Percentiles rank a stretch among this genome's conserved stretches.
Conservation (phyloP, 306 rosid species). For the Lotus japonicus region DNA sequence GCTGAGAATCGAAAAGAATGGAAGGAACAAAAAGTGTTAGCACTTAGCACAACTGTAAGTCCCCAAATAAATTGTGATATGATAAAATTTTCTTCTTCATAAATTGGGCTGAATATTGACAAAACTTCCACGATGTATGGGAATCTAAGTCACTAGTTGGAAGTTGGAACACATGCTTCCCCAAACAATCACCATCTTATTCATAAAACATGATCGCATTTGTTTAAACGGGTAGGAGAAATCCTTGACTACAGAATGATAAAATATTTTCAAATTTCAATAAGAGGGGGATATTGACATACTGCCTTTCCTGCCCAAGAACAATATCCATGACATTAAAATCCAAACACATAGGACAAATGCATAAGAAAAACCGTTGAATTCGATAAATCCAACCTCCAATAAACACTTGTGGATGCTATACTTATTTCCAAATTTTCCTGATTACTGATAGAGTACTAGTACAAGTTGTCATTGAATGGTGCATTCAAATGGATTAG, state of each 20-base stretch:
- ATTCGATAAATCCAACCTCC: not conserved
- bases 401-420: not conserved
- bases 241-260: not conserved
- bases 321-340: not conserved
- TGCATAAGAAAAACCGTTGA: not conserved
- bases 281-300: not conserved
- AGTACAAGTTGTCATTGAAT: not conserved
- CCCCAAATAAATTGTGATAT: not conserved
- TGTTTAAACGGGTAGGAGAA: not conserved
- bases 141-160: too few relatives aligned
- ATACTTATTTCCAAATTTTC: not conserved
- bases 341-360: not conserved
- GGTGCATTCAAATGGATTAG: not conserved
- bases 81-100: not conserved
- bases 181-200: not conserved
- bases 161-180: not conserved
- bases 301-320: not conserved
- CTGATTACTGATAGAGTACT: not conserved
- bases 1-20: not conserved
- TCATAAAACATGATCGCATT: not conserved
- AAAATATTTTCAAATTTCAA: not conserved
- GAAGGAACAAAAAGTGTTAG: not conserved
- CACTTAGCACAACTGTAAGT: not conserved
- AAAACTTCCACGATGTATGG: too few relatives aligned
- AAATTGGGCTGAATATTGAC: too few relatives aligned